Base-by-base conservation (phyloP, 2,329 filamentous ascomycete species). In the Aspergillus sp. region DNA sequence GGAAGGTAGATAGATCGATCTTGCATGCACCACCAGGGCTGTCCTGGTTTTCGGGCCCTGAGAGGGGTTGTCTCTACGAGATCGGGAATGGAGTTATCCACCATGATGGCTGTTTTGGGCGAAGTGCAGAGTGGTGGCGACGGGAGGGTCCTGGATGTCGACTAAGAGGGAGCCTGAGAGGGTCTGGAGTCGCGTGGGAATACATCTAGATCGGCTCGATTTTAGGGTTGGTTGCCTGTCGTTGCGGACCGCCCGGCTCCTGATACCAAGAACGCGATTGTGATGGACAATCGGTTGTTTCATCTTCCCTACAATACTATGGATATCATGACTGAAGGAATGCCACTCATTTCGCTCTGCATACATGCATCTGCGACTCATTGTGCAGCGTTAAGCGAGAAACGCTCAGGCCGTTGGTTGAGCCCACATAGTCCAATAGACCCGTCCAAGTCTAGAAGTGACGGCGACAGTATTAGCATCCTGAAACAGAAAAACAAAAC, bases 31-130 rank as follows among this genome's bases (percentile, higher is more conserved):
- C n/a, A 17, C 45, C 38, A 45, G 32, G 38, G 26, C 36, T 45
- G 32, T 47, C 52, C 52, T 51, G 52, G 52, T 51, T 44, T 44
- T 45, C 52, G 52, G 52, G 52, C 33, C 51, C 16, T 5, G 17
- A 16, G 41, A 16, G 22, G 17, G 19, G 24, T 6, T 36, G 30
- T 17, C 22, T 41, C 49, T 35, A 26, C 45, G 22, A 42, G 49
- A 19, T 41, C 16, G 20, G 35, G 8, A 30, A 22, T 22, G 35
- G 22, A 13, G 11, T 36, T 47, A 47, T 47, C 50, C 50, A 51
- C 40, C 13, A 38, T 26, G 13, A 33, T 47, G 50, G 22, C 50
- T 48, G 40, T 52, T 52, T 52, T 52, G 40, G 48, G 50, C 50
- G n/a, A 10, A 45, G 45, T 52, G 50, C 50, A 52, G 45, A 26